Evolutionary conservation across 2,329 filamentous ascomycete species (phyloP), one percentile per base, ranked within the genome.

Genomic region (Plectosphaerella plurivora): DNA sequence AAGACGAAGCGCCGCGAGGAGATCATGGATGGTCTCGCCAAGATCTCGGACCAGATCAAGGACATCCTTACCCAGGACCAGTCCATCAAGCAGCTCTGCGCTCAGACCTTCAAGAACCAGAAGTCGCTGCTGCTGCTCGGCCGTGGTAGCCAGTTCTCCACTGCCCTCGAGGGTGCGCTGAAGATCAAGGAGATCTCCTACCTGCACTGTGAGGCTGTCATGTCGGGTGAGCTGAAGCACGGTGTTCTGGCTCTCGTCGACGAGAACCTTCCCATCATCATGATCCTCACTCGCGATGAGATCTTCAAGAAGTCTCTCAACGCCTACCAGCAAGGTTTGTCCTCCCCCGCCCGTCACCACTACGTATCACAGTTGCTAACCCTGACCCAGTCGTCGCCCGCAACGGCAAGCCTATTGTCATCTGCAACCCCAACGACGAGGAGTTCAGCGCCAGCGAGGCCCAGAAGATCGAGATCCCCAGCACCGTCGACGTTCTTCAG

Each of bases 171-270:
- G 79, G 94, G 91, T 74, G 94, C 94, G 48, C 81, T 99, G 62
- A 99, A 99, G 82, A 99, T 99, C 75, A 99, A 99, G 84, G 94
- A 99, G 77, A 99, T 99, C 65, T 97, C 93, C 16, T 99, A 99
- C 75, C 89, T 99, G 55, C 94, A 99, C 75, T 99, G 94, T 74
- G 94, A 99, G 78, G 94, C 94, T 63, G 94, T 99, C 79, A 99
- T 99, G 94, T 97, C 94, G 59, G 94, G 94, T 74, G 94, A 99
- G 77, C 83, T 99, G 65, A 99, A 99, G 84, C 94, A 99, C 73
- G 94, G 94, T 80, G 94, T 99, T 50, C 79, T 99, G 68, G 94
- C 94, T 50, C 82, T 99, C 57, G 94, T 99, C 55, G 94, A 99
- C 65, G 94, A 99, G 82, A 93, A 96, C 75, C 84, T 99, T 37